Evolutionary conservation across 192 early-diverging fungal genomes (phyloP), one percentile per base, ranked within the genome.

Genomic region (Gryganskiella cystojenkinii): DNA sequence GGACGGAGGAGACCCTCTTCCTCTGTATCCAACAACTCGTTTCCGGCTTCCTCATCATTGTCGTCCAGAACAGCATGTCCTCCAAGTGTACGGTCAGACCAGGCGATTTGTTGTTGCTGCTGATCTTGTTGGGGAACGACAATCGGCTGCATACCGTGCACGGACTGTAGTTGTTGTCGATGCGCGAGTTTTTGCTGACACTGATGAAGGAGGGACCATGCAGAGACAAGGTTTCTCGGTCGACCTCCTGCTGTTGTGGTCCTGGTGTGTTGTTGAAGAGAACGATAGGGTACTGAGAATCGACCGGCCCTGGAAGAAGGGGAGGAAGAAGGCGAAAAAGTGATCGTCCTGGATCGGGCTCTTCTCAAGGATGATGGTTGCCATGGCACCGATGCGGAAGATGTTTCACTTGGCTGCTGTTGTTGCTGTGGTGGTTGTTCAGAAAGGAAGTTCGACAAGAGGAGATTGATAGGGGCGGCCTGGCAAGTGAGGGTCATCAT

Each of bases 1-100:
- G 58, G 59, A 11, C 60, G 15, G 11, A 62, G 56, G 24, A 68
- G 34, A 2, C 55, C 60, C 10, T 68, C 73, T 2, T 56, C 27
- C 35, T 76, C 73, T 8, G 73, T 76, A 46, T 76, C 73, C 19
- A 76, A 22, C n/a, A 76, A 33, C 42, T 76, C 73, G 60, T 76
- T 76, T 11, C 73, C 73, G 10, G 60, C 65, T 27, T 76, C 73
- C 17, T 76, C 73, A 40, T 76, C 65, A 9, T 67, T 60, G 14
- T 76, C 73, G 25, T 76, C 73, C 13, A 76, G 28, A 25, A 76
- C 59, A 1, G 65, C 65, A 52, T 76, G 73, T n/a, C 71, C 71
- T 10, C 55, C 58, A 14, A 74, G 33, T 35, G 64, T 67, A 10
- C 57, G 57, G 54, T 66, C 56, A 17, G 51, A 67, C 63, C 58